Base-by-base conservation (phyloP, 495 filamentous ascomycete species). In the Aspergillus carlsbadensis region DNA sequence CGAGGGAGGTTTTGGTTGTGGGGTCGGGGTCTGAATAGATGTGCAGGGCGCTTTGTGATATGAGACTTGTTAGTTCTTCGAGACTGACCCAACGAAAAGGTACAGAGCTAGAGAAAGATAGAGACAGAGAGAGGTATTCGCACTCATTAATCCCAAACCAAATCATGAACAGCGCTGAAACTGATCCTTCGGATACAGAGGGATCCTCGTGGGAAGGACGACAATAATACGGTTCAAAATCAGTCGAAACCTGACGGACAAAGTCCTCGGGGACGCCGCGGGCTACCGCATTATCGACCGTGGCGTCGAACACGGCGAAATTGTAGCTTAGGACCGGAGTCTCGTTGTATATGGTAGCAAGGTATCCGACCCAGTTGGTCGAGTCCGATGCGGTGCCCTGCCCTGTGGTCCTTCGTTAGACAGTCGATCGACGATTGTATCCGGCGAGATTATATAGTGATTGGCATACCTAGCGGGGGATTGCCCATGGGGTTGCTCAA, bases 141-240 rank as follows among this genome's bases (percentile, higher is more conserved):
- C n/a, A 64, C 62, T 91, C 87, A 56, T 91, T 91, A 59, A 91
- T 82, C 39, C 87, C 87, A 22, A 90, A 84, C 76, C 83, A 91
- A 39, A 87, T 67, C 3, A 77, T 78, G 61, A 87, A 86, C 39
- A 91, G 68, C 0, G 77, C 73, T 39, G 86, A 70, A 13, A 68
- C 65, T 2, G 79, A 72, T 4, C 67, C 77, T 87, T 85, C 89
- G 5, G 73, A 1, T 21, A n/a, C 66, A 5, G 24, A 29, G 29
- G 45, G 3, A n/a, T n/a, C n/a, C 33, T 26, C 35, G 6, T 34
- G 10, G 14, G 10, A 5, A 10, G 46, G 10, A 8, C 10, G 34
- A 46, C 47, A 52, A 40, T 52, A 58, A 22, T 58, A 33, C 0
- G 24, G 26, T 10, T 22, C 14, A n/a, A 58, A 51, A 15, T 11